Evolutionary conservation across 2,329 filamentous ascomycete species (phyloP).

Genomic region (Cucurbitaria berberidis): DNA sequence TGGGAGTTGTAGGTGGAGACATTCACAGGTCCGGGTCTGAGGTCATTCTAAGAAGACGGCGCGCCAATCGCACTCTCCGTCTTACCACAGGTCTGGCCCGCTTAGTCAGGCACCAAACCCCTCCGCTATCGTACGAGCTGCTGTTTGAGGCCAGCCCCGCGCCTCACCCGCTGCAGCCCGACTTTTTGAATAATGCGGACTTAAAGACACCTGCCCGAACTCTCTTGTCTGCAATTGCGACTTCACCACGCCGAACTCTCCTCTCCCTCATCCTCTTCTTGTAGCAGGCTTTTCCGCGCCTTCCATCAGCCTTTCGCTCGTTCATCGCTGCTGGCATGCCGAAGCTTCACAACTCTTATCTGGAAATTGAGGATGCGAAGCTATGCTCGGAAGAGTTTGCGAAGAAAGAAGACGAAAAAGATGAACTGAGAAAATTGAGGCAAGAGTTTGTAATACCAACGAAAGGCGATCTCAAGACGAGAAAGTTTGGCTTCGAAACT

Average conservation of each 20-base stretch:
- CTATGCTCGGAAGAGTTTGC: constrained; percentile 43
- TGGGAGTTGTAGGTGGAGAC: constrained; percentile 1
- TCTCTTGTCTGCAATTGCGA: background rate
- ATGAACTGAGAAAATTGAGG: constrained; percentile 54
- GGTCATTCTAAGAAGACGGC: constrained; percentile 16
- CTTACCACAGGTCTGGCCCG: constrained; percentile 17
- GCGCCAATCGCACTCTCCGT: constrained; percentile 17
- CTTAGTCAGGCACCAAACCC: constrained; percentile 22
- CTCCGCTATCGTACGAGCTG: constrained; percentile 18
- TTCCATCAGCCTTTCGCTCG: too few relatives aligned
- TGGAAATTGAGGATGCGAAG: constrained; percentile 19
- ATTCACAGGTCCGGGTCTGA: constrained; percentile 10
- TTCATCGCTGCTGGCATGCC: constrained; percentile 27
- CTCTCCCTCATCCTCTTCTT: background rate
- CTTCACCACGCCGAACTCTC: background rate
- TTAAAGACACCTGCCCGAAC: background rate
- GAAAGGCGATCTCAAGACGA: constrained; percentile 71
- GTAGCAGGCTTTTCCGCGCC: constrained; percentile 2
- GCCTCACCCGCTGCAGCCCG: constrained; percentile 12
- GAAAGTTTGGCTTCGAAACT: constrained; percentile 48
- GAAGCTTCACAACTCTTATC: constrained; percentile 32
- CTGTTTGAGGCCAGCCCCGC: background rate
- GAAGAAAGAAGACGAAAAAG: constrained; percentile 43
- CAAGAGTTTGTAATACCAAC: constrained; percentile 79
- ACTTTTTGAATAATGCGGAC: constrained; percentile 5